Percentiles rank a stretch among this genome's conserved stretches.
phyloP scores from a whole-genome alignment of 169 alveolate species.

The Plasmodium yoelii region DNA sequence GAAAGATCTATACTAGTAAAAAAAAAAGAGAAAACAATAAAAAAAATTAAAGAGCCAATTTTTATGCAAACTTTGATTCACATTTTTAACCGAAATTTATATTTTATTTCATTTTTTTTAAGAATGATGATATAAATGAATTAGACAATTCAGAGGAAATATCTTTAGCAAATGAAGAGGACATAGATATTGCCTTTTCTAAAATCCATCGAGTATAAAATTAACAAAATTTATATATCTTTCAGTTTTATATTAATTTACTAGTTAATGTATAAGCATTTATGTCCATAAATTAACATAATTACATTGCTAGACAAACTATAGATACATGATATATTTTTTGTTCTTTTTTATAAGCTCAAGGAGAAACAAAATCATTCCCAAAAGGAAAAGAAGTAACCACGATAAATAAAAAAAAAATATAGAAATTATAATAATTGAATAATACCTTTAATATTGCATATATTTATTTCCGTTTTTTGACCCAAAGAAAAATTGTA shows the following conservation, averaged over 20 bases:
- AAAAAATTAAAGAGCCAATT: not conserved
- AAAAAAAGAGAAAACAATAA: not conserved
- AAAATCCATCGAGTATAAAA: slow-evolving; percentile 38
- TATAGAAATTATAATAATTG: not conserved
- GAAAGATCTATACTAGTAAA: not conserved
- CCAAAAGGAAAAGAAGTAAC: slow-evolving; percentile 34
- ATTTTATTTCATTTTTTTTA: not conserved
- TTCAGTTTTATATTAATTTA: not conserved
- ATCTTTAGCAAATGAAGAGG: slow-evolving; percentile 26
- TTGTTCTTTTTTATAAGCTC: slow-evolving; percentile 13
- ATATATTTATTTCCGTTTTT: not conserved
- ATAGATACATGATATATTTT: not conserved
- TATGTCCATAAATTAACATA: not conserved
- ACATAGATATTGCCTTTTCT: slow-evolving; percentile 45
- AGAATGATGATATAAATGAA: slow-evolving; percentile 14
- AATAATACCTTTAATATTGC: not conserved
- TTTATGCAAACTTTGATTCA: not conserved
- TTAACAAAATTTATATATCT: no score
- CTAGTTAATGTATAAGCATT: not conserved
- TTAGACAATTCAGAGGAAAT: slow-evolving; percentile 9
- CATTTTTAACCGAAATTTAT: not conserved
- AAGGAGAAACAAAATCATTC: slow-evolving; percentile 35
- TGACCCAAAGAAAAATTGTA: slow-evolving; percentile 2
- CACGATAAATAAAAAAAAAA: slow-evolving; percentile 11
- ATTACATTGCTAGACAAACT: not conserved